Evolutionary conservation across 2,329 filamentous ascomycete genomes (phyloP).

Genomic region (Parastagonospora avenae): DNA sequence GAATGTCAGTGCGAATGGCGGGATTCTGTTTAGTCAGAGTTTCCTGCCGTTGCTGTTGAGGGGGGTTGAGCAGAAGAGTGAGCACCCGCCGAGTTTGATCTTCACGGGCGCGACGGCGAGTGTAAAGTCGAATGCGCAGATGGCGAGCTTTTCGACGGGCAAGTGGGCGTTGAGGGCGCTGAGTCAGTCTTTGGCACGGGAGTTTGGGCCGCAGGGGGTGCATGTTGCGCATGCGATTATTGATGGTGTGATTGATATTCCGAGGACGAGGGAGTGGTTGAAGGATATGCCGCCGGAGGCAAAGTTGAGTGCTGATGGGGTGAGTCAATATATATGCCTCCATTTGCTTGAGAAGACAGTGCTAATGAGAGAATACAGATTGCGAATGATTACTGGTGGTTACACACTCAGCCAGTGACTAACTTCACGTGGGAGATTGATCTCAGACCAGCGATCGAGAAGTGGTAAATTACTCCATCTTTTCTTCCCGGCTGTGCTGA

Average conservation of each 20-base stretch:
- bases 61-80: slow-evolving; percentile 55
- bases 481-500: background rate
- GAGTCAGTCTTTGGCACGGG: slow-evolving; percentile 75
- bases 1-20: slow-evolving; percentile 60
- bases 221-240: slow-evolving; percentile 84
- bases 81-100: slow-evolving; percentile 77
- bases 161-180: slow-evolving; percentile 81
- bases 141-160: slow-evolving; percentile 74
- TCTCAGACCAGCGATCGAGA: slow-evolving; percentile 79
- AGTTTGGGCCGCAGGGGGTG: slow-evolving; percentile 83
- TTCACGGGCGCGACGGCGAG: slow-evolving; percentile 88
- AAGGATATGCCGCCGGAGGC: slow-evolving; percentile 63
- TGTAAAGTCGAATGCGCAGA: slow-evolving; percentile 71
- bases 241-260: slow-evolving; percentile 85
- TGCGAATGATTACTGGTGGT: slow-evolving; percentile 82
- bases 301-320: slow-evolving; percentile 76
- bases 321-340: slow-evolving; percentile 51
- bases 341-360: background rate
- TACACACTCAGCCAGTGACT: slow-evolving; percentile 80
- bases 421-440: slow-evolving; percentile 84
- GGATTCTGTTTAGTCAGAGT: slow-evolving; percentile 76
- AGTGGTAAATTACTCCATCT: slow-evolving; percentile 65
- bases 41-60: slow-evolving; percentile 73
- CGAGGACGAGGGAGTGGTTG: slow-evolving; percentile 66
- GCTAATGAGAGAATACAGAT: slow-evolving; percentile 64